Conservation (phyloP, 345 rosid species). For the Corchorus olitorius region DNA sequence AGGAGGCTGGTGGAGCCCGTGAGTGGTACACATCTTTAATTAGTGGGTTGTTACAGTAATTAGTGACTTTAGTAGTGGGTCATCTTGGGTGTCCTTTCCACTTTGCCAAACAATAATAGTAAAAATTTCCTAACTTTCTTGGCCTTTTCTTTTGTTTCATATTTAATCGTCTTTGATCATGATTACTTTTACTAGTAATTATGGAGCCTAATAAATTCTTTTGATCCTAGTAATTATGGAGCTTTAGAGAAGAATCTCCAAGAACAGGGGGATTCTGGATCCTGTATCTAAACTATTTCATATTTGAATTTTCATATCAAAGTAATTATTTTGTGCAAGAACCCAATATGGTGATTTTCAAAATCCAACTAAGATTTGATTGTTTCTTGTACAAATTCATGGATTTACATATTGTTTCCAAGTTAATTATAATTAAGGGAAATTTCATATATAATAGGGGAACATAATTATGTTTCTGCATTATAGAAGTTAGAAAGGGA, state of each 20-base stretch:
- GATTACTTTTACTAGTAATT: neutral
- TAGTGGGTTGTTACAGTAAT: neutral
- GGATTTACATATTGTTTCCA: too few relatives aligned
- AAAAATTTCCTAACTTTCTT: neutral
- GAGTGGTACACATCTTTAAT: neutral
- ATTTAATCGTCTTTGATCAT: neutral
- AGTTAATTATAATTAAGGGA: too few relatives aligned
- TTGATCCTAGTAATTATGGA: neutral
- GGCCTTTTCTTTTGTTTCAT: too few relatives aligned
- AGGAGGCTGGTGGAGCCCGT: neutral
- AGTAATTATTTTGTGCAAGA: neutral
- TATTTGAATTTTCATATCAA: neutral
- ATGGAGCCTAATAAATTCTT: too few relatives aligned
- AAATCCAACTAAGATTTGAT: too few relatives aligned
- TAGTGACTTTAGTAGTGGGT: neutral
- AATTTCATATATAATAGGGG: too few relatives aligned
- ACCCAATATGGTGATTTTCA: neutral
- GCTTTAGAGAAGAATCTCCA: neutral
- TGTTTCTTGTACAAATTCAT: too few relatives aligned
- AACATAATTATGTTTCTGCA: too few relatives aligned
- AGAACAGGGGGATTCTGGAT: neutral
- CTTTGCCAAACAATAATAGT: neutral
- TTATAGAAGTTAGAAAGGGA: too few relatives aligned
- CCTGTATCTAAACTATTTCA: neutral
- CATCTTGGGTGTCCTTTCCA: neutral